Base-by-base conservation (phyloP, 345 rosid species). In the Ceriops zippeliana region DNA sequence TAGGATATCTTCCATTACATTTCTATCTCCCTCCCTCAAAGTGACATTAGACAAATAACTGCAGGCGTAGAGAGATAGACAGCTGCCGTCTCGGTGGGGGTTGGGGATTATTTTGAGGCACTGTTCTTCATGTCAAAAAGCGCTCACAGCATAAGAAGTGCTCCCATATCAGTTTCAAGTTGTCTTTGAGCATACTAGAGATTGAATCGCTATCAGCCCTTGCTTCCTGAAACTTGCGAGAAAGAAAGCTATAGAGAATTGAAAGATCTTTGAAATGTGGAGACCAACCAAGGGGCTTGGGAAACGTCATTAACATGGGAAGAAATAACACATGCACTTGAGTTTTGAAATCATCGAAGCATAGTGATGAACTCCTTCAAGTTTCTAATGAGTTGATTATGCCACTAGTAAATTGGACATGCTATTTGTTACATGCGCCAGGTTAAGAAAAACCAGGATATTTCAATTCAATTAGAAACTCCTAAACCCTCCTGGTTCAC, bases 131-230 rank as follows among this genome's bases (percentile, higher is more conserved):
- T 5, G 46, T 6, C 10, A 61, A 30, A 20, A 71, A 47, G 9
- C 7, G 59, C 34, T 71, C 75, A 28, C 76, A 66, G 62, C 69
- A 16, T 34, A 74, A 70, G 79, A 86, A 82, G 30, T 73, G 62
- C 15, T 73, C 76, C 87, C 87, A 82, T 61, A 86, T 75, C 80
- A 82, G 31, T 62, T 28, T 73, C 27, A 86, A 56, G 26, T 15
- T 75, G 65, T 75, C 87, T 53, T 80, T 62, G 16, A 86, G 84
- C 81, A 77, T 62, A 1, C 70, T 60, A 1, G 68, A 66, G 31
- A 75, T 66, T 24, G 54, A 42, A 28, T 64, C 72, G 11, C 6
- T 30, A 38, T 69, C 77, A 26, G 57, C 80, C 26, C 68, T 66
- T 20, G 53, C 52, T 65, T 73, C 83, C 90, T 80, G 80, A 69